Conservation (phyloP, 2,329 filamentous ascomycete species). For the Fusarium brachygibbosum region DNA sequence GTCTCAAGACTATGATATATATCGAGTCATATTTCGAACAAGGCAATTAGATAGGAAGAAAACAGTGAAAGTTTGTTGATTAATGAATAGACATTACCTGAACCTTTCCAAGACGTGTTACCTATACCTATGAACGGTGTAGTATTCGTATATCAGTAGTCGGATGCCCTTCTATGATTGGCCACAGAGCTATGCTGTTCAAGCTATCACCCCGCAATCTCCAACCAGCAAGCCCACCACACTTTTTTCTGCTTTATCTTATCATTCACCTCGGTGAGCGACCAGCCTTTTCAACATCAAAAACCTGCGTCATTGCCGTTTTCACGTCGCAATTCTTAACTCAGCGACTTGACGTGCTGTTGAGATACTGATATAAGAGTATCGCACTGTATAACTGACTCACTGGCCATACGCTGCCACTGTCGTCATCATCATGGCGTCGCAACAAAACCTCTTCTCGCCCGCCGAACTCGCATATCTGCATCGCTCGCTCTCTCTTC, state of each 20-base stretch:
- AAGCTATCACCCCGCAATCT: constrained; percentile 44
- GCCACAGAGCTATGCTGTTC: constrained; percentile 12
- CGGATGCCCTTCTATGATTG: constrained; percentile 14
- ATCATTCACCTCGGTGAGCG: constrained; percentile 53
- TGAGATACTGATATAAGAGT: neutral
- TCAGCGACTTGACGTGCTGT: neutral
- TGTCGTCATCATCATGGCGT: constrained; percentile 66
- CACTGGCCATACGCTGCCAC: neutral
- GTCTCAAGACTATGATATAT: neutral
- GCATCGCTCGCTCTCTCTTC: constrained; percentile 84
- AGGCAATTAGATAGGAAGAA: neutral
- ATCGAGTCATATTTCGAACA: neutral
- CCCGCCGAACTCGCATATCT: constrained; percentile 97
- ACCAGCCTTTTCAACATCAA: constrained; percentile 42
- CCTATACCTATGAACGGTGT: neutral
- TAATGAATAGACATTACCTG: neutral
- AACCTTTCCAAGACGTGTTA: neutral
- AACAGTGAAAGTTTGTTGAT: neutral
- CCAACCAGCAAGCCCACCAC: constrained; percentile 34
- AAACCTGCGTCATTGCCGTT: constrained; percentile 31
- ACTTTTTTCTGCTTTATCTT: constrained; percentile 52
- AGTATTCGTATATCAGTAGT: neutral
- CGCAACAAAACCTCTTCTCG: constrained; percentile 82
- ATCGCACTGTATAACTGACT: neutral
- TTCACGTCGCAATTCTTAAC: constrained; percentile 6